A percentile compares a stretch with the other conserved stretches of the same genome.
These are phyloP conservation scores for Colletotrichum kahawae DNA, from an alignment of 2,329 filamentous ascomycete species.

Conservation along the genomic window DNA sequence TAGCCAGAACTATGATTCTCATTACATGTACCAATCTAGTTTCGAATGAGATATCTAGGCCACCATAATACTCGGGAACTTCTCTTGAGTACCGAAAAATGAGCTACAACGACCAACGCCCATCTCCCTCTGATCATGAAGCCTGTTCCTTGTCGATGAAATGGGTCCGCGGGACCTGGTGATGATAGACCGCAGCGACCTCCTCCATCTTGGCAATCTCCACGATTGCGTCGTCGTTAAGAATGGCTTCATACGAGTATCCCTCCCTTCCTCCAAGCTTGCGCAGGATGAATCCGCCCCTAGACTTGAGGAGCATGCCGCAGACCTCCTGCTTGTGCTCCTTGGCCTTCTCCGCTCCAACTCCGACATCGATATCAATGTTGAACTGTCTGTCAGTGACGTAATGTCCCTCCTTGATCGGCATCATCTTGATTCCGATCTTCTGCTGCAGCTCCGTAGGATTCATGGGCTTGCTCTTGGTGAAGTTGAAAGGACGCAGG, in stretches of 20 bases:
- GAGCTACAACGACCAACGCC: neutral
- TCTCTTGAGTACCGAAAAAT: neutral
- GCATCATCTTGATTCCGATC: neutral
- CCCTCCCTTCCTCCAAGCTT: neutral
- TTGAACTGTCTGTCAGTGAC: neutral
- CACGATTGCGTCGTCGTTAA: neutral
- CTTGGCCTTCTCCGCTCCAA: neutral
- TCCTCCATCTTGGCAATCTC: neutral
- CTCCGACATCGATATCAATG: neutral
- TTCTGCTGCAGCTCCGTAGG: neutral
- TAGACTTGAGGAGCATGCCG: neutral
- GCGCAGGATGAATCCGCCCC: neutral
- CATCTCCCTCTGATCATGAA: neutral
- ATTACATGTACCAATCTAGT: neutral
- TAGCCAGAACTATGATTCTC: neutral
- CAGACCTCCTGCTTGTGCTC: neutral
- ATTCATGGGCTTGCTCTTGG: neutral
- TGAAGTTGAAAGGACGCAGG: neutral
- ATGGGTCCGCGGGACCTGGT: neutral
- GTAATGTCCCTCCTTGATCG: neutral
- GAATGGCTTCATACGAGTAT: neutral
- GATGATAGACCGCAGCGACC: neutral
- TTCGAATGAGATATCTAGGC: neutral
- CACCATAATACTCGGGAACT: neutral
- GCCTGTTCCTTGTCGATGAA: neutral